These are phyloP conservation scores for Lodderomyces margitis DNA, from an alignment of 1,139 yeast species.

Conservation along the genomic window DNA sequence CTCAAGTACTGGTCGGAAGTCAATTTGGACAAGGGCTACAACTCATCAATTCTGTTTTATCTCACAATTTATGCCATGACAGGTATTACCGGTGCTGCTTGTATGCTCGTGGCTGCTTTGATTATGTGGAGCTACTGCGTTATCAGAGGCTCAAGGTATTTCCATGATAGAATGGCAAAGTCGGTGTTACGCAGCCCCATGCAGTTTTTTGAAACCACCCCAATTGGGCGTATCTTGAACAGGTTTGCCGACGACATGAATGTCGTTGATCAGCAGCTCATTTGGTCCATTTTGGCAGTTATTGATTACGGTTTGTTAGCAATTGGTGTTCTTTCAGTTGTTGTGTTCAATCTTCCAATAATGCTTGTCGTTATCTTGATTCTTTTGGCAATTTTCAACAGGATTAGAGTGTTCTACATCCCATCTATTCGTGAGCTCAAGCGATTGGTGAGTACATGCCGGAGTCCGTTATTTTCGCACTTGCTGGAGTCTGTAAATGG, in stretches of 20 bases:
- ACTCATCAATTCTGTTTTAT: slow-evolving; percentile 19
- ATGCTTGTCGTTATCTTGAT: slow-evolving; percentile 28
- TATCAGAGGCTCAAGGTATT: slow-evolving; percentile 27
- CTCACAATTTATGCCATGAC: slow-evolving; percentile 23
- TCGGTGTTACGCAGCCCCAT: slow-evolving; percentile 37
- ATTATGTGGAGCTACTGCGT: slow-evolving; percentile 31
- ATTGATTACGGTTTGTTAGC: slow-evolving; percentile 23
- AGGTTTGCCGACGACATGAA: slow-evolving; percentile 38
- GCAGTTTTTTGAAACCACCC: slow-evolving; percentile 44
- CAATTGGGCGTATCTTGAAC: slow-evolving; percentile 37
- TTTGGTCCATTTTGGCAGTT: slow-evolving; percentile 29
- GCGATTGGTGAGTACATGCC: slow-evolving; percentile 31
- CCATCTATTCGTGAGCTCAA: slow-evolving; percentile 40
- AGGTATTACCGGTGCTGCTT: slow-evolving; percentile 27
- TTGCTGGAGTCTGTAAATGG: slow-evolving; percentile 40
- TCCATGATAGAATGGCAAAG: slow-evolving; percentile 37
- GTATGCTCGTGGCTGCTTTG: slow-evolving; percentile 24
- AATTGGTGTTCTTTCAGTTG: slow-evolving; percentile 26
- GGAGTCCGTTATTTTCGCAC: slow-evolving; percentile 36
- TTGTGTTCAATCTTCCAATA: slow-evolving; percentile 32
- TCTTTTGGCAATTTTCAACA: slow-evolving; percentile 26
- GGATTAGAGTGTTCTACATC: slow-evolving; percentile 28
- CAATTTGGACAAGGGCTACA: slow-evolving; percentile 23
- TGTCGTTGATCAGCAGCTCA: slow-evolving; percentile 29
- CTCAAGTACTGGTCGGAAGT: slow-evolving; percentile 38